A percentile compares a stretch with the other conserved stretches of the same genome.
These are phyloP conservation scores for Solanum etuberosum DNA, from an alignment of 257 asterid species.

Conservation along the genomic window DNA sequence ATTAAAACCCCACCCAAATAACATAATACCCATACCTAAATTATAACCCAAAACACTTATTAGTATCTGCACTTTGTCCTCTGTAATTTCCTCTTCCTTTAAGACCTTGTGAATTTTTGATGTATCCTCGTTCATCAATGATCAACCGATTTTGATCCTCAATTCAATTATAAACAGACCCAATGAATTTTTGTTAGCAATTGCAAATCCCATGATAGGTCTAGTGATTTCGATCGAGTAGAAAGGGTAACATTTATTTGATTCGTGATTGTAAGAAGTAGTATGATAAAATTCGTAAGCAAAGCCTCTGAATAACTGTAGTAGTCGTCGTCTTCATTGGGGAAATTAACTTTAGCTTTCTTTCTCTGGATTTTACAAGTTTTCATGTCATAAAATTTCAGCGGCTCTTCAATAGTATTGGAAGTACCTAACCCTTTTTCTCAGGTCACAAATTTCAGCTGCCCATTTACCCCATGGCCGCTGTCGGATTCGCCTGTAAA, in stretches of 20 bases:
- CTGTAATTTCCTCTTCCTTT: too few species aligned
- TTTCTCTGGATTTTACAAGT: conserved; percentile 76
- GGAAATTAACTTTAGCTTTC: conserved; percentile 85
- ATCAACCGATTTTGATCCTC: too few species aligned
- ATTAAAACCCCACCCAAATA: not conserved
- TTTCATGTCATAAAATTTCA: conserved; percentile 70
- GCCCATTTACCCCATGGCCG: conserved; percentile 99
- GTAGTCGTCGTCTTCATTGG: conserved; percentile 26
- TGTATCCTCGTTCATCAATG: too few species aligned
- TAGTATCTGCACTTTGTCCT: too few species aligned
- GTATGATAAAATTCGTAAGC: not conserved
- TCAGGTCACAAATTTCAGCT: conserved; percentile 90
- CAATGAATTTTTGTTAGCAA: too few species aligned
- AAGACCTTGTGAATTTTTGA: too few species aligned
- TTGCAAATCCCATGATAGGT: too few species aligned
- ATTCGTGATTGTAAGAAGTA: too few species aligned
- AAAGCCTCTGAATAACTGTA: not conserved
- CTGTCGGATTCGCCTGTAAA: conserved; percentile 79
- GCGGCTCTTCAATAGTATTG: conserved; percentile 82
- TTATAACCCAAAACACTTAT: not conserved
- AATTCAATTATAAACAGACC: too few species aligned
- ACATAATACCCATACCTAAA: too few species aligned
- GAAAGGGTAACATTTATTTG: too few species aligned
- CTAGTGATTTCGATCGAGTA: too few species aligned
- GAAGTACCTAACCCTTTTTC: conserved; percentile 75